Percentiles rank a stretch among this genome's conserved stretches.
These are phyloP conservation scores for Domatiomyces catenatus DNA, from an alignment of 2,329 filamentous ascomycete species.

Conservation along the genomic window DNA sequence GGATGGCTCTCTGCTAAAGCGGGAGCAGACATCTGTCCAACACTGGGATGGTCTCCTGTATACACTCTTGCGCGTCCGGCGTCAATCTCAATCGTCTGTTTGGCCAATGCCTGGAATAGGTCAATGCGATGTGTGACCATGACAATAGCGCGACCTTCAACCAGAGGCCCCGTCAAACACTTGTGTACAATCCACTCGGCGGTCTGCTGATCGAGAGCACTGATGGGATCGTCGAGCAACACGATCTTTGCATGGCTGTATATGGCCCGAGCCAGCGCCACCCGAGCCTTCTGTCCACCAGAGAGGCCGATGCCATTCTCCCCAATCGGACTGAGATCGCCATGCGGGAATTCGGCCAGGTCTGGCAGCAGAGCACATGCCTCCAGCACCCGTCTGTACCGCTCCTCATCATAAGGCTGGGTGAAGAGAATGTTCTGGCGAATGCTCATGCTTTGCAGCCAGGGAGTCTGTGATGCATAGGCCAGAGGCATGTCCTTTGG, in stretches of 20 bases:
- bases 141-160: conserved; percentile 39
- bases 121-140: conserved; percentile 53
- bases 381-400: conserved; percentile 54
- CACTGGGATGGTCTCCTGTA: conserved; percentile 33
- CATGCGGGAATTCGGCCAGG: conserved; percentile 46
- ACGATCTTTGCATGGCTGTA: conserved; percentile 42
- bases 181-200: conserved; percentile 45
- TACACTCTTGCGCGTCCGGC: conserved; percentile 38
- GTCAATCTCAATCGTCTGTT: conserved; percentile 56
- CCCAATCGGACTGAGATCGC: conserved; percentile 46
- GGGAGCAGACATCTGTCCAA: conserved; percentile 24
- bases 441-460: conserved; percentile 56
- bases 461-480: conserved; percentile 51
- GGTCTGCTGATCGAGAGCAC: conserved; percentile 48
- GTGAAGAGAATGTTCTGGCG: conserved; percentile 54
- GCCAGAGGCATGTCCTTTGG: conserved; percentile 41
- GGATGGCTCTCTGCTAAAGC: conserved; percentile 23
- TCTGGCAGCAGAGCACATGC: conserved; percentile 48
- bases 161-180: conserved; percentile 40
- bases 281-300: conserved; percentile 45
- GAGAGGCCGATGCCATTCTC: conserved; percentile 48
- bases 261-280: conserved; percentile 45
- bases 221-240: conserved; percentile 44
- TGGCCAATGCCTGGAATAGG: conserved; percentile 55
- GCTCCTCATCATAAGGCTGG: conserved; percentile 49